Conservation (phyloP, 805 yeast genomes). For the Kuraishia floccosa region DNA sequence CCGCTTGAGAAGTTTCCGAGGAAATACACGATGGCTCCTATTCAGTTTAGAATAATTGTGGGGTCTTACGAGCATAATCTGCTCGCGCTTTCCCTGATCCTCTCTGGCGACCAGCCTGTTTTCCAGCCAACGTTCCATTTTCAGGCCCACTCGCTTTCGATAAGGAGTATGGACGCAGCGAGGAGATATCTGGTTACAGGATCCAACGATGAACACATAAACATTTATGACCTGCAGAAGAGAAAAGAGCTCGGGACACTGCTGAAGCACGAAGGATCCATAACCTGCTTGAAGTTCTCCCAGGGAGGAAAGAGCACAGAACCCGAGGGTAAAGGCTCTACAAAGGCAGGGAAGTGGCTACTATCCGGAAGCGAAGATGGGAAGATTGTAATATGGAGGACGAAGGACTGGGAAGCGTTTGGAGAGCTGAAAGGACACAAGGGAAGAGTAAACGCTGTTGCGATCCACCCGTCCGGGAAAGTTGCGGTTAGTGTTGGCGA, state of each 20-base stretch:
- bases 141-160: conserved; percentile 86
- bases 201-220: conserved; percentile 89
- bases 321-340: conserved; percentile 10
- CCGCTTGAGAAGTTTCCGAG: too few species aligned
- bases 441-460: conserved; percentile 72
- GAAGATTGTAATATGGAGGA: conserved; percentile 82
- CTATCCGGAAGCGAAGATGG: conserved; percentile 89
- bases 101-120: conserved; percentile 30
- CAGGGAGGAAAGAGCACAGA: conserved; percentile 23
- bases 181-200: conserved; percentile 86
- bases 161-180: conserved; percentile 74
- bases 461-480: conserved; percentile 84
- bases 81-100: conserved; percentile 68
- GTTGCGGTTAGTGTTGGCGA: conserved; percentile 84
- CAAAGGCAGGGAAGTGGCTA: conserved; percentile 74
- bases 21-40: not conserved
- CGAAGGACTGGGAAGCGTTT: conserved; percentile 92
- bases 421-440: conserved; percentile 85
- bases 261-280: conserved; percentile 80
- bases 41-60: conserved; percentile 68
- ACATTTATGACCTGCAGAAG: conserved; percentile 87
- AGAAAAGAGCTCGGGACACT: conserved; percentile 90
- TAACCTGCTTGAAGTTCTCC: conserved; percentile 68
- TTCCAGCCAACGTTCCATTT: conserved; percentile 94
- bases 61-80: conserved; percentile 95